Base-by-base conservation (phyloP, 2,329 filamentous ascomycete species). In the Chaetomiaceae sp. region DNA sequence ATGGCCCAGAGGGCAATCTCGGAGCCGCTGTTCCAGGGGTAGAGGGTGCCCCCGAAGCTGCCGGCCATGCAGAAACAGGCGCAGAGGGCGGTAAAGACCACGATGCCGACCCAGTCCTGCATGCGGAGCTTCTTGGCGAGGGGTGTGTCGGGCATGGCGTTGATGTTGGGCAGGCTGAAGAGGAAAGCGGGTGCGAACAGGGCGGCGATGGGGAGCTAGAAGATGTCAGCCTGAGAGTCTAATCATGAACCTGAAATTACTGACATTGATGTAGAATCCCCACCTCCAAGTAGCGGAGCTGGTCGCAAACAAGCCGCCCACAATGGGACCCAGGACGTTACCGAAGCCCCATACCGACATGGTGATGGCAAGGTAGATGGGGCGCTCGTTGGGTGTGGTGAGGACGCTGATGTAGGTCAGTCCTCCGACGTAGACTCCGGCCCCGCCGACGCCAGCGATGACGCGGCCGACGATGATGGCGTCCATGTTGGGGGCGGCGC, bases 181-280 rank as follows among this genome's bases (percentile, higher is more conserved):
- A 71, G 19, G 44, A 61, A 69, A 2, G 63, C 57, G 0, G 66
- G 66, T 0, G 56, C 53, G 7, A 60, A 59, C 36, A 71, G 63
- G 25, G 60, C 74, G 7, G 67, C 79, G 0, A 77, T 71, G 43
- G 77, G 66, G 0, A 83, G 68, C n/a, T n/a, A n/a, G n/a, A n/a
- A n/a, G n/a, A n/a, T n/a, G n/a, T n/a, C n/a, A n/a, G n/a, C n/a
- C n/a, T n/a, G n/a, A n/a, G n/a, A n/a, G n/a, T n/a, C n/a, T n/a
- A n/a, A n/a, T n/a, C n/a, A n/a, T n/a, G n/a, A n/a, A n/a, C n/a
- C n/a, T n/a, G n/a, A n/a, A n/a, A n/a, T n/a, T n/a, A n/a, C n/a
- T n/a, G n/a, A n/a, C n/a, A 59, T 83, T 84, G 67, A 84, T 76
- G 60, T 84, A 84, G 53, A 78, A 78, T 0, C 67, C 67, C 71